phyloP scores from a whole-genome alignment of 2,329 filamentous ascomycete genomes.

The Immersiporthe knoxdaviesiana region DNA sequence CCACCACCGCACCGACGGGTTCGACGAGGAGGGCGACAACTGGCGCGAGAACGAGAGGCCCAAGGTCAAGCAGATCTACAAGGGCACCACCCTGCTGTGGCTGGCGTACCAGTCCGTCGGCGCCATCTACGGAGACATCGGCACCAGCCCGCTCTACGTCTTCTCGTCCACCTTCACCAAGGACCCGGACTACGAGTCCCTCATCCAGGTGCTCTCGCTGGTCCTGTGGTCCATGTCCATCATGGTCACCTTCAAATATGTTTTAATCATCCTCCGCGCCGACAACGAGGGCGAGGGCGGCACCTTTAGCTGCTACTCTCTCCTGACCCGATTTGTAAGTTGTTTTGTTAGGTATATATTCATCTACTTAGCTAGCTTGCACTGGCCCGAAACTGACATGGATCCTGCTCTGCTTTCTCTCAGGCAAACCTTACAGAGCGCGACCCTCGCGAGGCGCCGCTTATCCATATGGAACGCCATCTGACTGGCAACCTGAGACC shows the following conservation, averaged over 20 bases:
- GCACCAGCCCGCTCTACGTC: conserved; percentile 66
- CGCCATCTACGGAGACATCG: conserved; percentile 62
- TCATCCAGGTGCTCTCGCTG: conserved; percentile 66
- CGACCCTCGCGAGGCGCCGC: conserved; percentile 60
- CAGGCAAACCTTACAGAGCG: conserved; percentile 60
- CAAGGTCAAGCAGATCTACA: conserved; percentile 32
- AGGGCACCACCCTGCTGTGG: conserved; percentile 31
- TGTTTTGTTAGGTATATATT: too few species aligned
- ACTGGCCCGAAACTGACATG: neutral
- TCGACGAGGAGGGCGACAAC: conserved; percentile 31
- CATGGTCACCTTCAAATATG: conserved; percentile 70
- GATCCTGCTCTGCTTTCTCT: neutral
- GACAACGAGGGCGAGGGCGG: conserved; percentile 72
- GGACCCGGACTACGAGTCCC: conserved; percentile 55
- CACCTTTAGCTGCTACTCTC: conserved; percentile 67
- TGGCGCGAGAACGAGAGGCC: conserved; percentile 29
- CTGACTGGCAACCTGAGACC: conserved; percentile 56
- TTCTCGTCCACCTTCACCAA: conserved; percentile 67
- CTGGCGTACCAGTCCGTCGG: conserved; percentile 68
- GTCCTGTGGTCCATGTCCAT: conserved; percentile 70
- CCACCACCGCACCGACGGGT: conserved; percentile 15
- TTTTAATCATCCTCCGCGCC: conserved; percentile 64
- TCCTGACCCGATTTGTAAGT: conserved; percentile 58
- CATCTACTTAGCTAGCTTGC: too few species aligned
- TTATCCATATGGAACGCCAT: conserved; percentile 62